Evolutionary conservation across 257 asterid species (phyloP).

Genomic region (Dorcoceras hygrometricum): DNA sequence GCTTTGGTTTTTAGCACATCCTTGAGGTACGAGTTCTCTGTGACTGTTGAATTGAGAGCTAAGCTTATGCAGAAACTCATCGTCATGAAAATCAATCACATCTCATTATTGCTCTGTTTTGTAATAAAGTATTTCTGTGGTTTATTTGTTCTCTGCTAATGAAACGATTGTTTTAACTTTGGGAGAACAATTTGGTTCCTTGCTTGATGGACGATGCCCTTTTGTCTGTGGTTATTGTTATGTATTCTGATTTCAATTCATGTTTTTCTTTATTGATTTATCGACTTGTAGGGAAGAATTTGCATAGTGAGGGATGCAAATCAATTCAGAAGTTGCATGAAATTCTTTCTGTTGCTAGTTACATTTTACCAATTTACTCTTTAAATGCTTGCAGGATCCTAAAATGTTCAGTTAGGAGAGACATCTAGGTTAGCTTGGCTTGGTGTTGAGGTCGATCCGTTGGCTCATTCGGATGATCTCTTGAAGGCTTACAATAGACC

Average conservation of each 20-base stretch:
- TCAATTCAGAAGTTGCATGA: background rate
- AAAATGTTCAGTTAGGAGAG: slow-evolving; percentile 88
- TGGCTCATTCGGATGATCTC: slow-evolving; percentile 73
- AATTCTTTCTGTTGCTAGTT: slow-evolving; percentile 6
- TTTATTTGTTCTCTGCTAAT: background rate
- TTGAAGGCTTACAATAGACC: slow-evolving; percentile 82
- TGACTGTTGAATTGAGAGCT: background rate
- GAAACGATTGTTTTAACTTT: background rate
- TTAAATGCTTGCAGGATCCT: slow-evolving; percentile 50
- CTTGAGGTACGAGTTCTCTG: slow-evolving; percentile 53
- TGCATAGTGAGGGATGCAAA: background rate
- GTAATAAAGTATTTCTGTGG: background rate
- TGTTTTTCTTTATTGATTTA: background rate
- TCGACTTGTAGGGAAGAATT: too few relatives aligned
- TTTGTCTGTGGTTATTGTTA: background rate
- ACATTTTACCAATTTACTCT: slow-evolving; percentile 4
- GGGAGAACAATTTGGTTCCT: background rate
- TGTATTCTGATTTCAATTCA: background rate
- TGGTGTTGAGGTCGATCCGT: slow-evolving; percentile 85
- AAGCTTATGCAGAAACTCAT: too few relatives aligned
- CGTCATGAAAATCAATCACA: slow-evolving; percentile 14
- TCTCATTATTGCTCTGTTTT: background rate
- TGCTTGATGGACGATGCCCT: background rate
- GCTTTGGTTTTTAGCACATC: slow-evolving; percentile 76
- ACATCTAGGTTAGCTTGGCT: slow-evolving; percentile 88